Percentiles rank a stretch among this genome's conserved stretches.
These are phyloP conservation scores for Saturnispora silvae DNA, from an alignment of 805 yeast genomes.

Conservation along the genomic window DNA sequence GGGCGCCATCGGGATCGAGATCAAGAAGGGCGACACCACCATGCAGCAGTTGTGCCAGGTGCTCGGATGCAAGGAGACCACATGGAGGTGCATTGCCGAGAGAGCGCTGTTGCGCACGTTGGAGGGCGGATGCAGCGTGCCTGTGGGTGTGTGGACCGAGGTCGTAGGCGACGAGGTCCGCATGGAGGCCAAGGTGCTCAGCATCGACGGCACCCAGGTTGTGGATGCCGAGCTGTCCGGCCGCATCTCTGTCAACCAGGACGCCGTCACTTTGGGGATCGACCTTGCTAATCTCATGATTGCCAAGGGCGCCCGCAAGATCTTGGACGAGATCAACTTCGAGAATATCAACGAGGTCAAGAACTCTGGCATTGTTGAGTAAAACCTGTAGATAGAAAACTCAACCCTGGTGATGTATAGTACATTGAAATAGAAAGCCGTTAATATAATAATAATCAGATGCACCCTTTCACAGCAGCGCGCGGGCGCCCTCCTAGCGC, in stretches of 20 bases:
- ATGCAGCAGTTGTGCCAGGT: slow-evolving; percentile 49
- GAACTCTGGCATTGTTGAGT: slow-evolving; percentile 23
- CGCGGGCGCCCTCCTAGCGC: no score
- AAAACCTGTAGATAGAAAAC: no score
- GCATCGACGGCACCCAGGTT: slow-evolving; percentile 67
- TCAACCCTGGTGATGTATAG: no score
- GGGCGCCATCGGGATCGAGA: slow-evolving; percentile 93
- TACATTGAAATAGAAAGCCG: no score
- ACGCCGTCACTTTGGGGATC: slow-evolving; percentile 63
- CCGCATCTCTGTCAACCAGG: slow-evolving; percentile 33
- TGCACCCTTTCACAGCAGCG: no score
- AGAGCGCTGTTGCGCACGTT: slow-evolving; percentile 75
- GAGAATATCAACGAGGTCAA: slow-evolving; percentile 43
- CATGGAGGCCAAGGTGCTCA: slow-evolving; percentile 66
- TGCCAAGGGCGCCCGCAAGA: slow-evolving; percentile 70
- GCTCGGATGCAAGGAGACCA: slow-evolving; percentile 56
- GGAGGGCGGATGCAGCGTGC: slow-evolving; percentile 98
- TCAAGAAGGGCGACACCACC: slow-evolving; percentile 54
- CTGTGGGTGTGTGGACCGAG: slow-evolving; percentile 74
- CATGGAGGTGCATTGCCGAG: slow-evolving; percentile 78
- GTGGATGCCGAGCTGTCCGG: slow-evolving; percentile 46
- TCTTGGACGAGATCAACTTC: slow-evolving; percentile 70
- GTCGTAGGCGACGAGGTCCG: slow-evolving; percentile 31
- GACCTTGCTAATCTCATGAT: slow-evolving; percentile 58
- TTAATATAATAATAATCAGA: no score